Evolutionary conservation across 176 grass and related monocot genomes (phyloP).

Genomic region (Pontederia crassipes): DNA sequence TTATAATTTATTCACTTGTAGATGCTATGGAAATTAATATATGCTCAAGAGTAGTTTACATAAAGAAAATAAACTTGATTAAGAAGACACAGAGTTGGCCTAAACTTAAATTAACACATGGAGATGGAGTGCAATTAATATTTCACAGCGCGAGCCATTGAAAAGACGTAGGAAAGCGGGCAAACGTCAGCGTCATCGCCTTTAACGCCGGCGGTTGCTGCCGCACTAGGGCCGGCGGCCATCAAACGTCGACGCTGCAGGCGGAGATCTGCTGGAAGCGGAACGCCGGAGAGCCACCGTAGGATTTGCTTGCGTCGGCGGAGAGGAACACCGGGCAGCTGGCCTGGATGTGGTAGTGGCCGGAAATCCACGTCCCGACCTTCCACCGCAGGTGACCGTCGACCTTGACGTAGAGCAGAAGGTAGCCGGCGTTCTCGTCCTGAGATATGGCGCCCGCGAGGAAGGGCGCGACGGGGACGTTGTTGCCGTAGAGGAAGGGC

Average conservation of each 20-base stretch:
- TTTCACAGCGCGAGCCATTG: too few relatives aligned
- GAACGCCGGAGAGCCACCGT: constrained; percentile 33
- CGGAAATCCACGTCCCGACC: constrained; percentile 66
- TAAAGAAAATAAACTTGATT: too few relatives aligned
- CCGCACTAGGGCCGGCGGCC: too few relatives aligned
- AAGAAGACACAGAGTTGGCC: too few relatives aligned
- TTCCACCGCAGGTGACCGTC: constrained; percentile 48
- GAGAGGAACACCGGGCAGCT: constrained; percentile 66
- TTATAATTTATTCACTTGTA: too few relatives aligned
- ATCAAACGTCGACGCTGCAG: constrained; percentile 49
- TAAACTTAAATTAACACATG: too few relatives aligned
- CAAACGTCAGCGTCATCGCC: too few relatives aligned
- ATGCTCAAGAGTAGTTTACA: too few relatives aligned
- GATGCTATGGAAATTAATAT: too few relatives aligned
- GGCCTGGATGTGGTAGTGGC: constrained; percentile 43
- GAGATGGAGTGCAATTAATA: too few relatives aligned
- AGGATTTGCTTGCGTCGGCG: constrained; percentile 1
- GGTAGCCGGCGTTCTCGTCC: constrained; percentile 63
- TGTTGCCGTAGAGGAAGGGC: constrained; percentile 32
- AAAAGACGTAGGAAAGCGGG: too few relatives aligned
- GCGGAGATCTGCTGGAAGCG: constrained; percentile 33
- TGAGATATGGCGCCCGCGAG: constrained; percentile 29
- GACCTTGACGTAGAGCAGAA: constrained; percentile 40
- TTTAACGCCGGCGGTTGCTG: too few relatives aligned
- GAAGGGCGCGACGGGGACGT: constrained; percentile 32